Evolutionary conservation across 2,329 filamentous ascomycete species (phyloP).

Genomic region (Aspergillus spinulosporus): DNA sequence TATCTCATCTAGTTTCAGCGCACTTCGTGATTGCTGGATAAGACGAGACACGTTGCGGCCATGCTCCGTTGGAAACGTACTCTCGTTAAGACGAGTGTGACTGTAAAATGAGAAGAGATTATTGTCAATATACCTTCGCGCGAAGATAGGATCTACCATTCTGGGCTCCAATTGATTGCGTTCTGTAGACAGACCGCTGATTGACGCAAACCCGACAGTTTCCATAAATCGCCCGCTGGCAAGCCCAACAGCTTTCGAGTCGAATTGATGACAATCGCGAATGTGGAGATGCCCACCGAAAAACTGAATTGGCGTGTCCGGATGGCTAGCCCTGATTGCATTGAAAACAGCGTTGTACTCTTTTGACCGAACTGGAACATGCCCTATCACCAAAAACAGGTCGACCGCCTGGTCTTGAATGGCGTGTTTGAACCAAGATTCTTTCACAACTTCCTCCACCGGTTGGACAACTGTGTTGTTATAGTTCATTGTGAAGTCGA

Average conservation of each 20-base stretch:
- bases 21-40: constrained; percentile 69
- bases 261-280: constrained; percentile 77
- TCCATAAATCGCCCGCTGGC: constrained; percentile 92
- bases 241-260: constrained; percentile 73
- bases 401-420: constrained; percentile 78
- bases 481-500: constrained; percentile 86
- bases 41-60: constrained; percentile 70
- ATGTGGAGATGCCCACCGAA: constrained; percentile 92
- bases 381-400: constrained; percentile 81
- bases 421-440: constrained; percentile 85
- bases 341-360: constrained; percentile 78
- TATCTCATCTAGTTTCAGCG: constrained; percentile 68
- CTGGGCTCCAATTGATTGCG: constrained; percentile 30
- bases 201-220: constrained; percentile 90
- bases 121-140: constrained; percentile 87
- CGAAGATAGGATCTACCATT: constrained; percentile 53
- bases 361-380: constrained; percentile 76
- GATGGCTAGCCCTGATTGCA: constrained; percentile 73
- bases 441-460: constrained; percentile 76
- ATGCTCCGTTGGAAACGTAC: constrained; percentile 72
- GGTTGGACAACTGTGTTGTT: constrained; percentile 85
- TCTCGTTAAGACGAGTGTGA: constrained; percentile 71
- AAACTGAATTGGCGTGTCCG: constrained; percentile 83
- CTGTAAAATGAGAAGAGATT: constrained; percentile 82
- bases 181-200: constrained; percentile 62